Evolutionary conservation across 352 stramenopile genomes (phyloP).

Genomic region (Phytophthora sojae): DNA sequence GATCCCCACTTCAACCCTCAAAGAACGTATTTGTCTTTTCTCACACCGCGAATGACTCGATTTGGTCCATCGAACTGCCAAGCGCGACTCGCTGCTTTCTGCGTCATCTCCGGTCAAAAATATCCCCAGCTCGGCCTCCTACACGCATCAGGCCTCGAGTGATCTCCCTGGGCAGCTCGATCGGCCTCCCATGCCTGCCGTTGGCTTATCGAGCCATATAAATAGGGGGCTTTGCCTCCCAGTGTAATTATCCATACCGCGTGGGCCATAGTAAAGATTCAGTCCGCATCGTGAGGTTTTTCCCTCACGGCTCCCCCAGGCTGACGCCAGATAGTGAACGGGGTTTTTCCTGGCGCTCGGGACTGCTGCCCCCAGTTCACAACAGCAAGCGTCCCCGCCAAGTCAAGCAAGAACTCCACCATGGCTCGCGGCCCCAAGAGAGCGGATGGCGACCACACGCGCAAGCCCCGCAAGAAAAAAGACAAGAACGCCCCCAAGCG

Average conservation of each 20-base stretch:
- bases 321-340: too few relatives aligned
- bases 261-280: conserved; percentile 28
- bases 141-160: not conserved
- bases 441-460: conserved; percentile 60
- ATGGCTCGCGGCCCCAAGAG: conserved; percentile 84
- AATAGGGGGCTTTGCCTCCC: conserved; percentile 27
- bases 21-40: conserved; percentile 1
- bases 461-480: conserved; percentile 92
- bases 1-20: not conserved
- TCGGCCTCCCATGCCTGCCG: not conserved
- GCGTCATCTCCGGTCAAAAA: conserved; percentile 25
- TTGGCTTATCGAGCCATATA: conserved; percentile 21
- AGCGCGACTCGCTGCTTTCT: conserved; percentile 2
- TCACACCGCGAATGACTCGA: conserved; percentile 1
- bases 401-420: conserved; percentile 48
- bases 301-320: too few relatives aligned
- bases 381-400: conserved; percentile 43
- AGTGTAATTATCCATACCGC: conserved; percentile 31
- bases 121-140: conserved; percentile 9
- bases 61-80: not conserved
- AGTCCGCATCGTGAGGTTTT: not conserved
- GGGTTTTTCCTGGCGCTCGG: too few relatives aligned
- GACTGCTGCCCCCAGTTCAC: conserved; percentile 39
- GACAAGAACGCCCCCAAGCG: conserved; percentile 93
- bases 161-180: not conserved